Percentiles rank a stretch among this genome's conserved stretches.
Evolutionary conservation across 805 yeast genomes (phyloP).

Genomic region (Monosporozyma servazzii): DNA sequence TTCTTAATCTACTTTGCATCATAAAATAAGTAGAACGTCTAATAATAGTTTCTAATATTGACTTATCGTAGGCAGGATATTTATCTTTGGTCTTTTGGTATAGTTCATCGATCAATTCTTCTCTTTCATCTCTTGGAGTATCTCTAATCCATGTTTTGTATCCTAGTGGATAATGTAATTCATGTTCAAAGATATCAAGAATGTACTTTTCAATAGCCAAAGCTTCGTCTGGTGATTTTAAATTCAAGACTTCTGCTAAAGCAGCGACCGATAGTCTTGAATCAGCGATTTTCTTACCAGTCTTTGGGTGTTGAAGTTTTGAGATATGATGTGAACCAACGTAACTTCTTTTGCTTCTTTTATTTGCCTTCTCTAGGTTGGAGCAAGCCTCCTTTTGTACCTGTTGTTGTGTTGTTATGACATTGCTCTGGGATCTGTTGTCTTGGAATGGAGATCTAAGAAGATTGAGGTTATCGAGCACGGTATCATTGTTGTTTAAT

Average conservation of each 20-base stretch:
- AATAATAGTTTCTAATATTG: conserved; percentile 54
- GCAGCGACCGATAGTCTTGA: conserved; percentile 52
- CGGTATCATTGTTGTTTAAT: background rate
- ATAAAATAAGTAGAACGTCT: conserved; percentile 72
- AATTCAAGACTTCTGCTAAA: conserved; percentile 42
- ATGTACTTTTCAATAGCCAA: conserved; percentile 45
- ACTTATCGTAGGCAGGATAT: conserved; percentile 42
- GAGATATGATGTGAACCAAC: background rate
- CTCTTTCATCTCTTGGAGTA: conserved; percentile 48
- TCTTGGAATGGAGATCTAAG: background rate
- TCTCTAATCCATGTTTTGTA: conserved; percentile 80
- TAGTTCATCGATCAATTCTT: conserved; percentile 41
- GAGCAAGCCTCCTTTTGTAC: background rate
- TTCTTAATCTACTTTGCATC: conserved; percentile 70
- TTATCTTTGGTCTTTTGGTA: conserved; percentile 37
- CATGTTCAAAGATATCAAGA: conserved; percentile 43
- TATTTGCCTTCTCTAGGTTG: background rate
- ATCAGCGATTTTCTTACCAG: conserved; percentile 31
- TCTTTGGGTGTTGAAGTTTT: background rate
- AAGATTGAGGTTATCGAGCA: background rate
- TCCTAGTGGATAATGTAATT: conserved; percentile 65
- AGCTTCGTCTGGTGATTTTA: conserved; percentile 46
- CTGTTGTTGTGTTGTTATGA: background rate
- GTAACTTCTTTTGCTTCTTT: background rate
- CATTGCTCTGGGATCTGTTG: background rate